phyloP scores from a whole-genome alignment of 805 yeast species.

The Pichia manshurica region DNA sequence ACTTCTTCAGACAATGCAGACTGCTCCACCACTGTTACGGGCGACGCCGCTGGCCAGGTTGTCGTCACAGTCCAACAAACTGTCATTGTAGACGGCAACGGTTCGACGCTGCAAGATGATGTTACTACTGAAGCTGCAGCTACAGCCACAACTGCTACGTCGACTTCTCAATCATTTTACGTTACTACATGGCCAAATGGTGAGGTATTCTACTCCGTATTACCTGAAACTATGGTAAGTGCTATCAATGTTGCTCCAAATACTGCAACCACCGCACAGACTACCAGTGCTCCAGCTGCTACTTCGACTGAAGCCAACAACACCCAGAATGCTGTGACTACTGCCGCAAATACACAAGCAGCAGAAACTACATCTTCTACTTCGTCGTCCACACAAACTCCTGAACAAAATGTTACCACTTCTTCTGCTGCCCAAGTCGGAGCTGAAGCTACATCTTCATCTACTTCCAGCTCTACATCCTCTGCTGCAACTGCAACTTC shows the following conservation, averaged over 20 bases:
- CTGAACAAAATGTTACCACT: background rate
- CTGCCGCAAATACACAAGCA: slow-evolving; percentile 18
- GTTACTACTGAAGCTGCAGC: background rate
- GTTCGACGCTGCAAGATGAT: slow-evolving; percentile 5
- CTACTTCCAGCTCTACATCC: slow-evolving; percentile 32
- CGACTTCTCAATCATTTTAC: background rate
- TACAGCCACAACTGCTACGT: background rate
- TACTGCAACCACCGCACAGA: slow-evolving; percentile 13
- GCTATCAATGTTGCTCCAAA: slow-evolving; percentile 11
- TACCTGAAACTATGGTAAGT: slow-evolving; percentile 2
- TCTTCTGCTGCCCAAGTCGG: slow-evolving; percentile 28
- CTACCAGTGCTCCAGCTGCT: slow-evolving; percentile 13
- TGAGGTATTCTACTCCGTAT: slow-evolving; percentile 12
- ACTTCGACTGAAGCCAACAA: slow-evolving; percentile 8
- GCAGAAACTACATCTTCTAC: slow-evolving; percentile 15
- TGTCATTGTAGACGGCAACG: slow-evolving; percentile 9
- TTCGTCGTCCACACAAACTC: background rate
- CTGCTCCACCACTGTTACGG: slow-evolving; percentile 7
- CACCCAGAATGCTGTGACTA: slow-evolving; percentile 15
- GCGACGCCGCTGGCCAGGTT: slow-evolving; percentile 12
- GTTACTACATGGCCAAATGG: slow-evolving; percentile 14
- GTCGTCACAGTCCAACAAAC: slow-evolving; percentile 6
- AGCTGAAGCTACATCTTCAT: slow-evolving; percentile 24
- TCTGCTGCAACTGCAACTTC: slow-evolving; percentile 29
- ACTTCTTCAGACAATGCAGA: background rate